These are phyloP conservation scores for Cyberlindnera mycetangii DNA, from an alignment of 805 yeast genomes.

Conservation along the genomic window DNA sequence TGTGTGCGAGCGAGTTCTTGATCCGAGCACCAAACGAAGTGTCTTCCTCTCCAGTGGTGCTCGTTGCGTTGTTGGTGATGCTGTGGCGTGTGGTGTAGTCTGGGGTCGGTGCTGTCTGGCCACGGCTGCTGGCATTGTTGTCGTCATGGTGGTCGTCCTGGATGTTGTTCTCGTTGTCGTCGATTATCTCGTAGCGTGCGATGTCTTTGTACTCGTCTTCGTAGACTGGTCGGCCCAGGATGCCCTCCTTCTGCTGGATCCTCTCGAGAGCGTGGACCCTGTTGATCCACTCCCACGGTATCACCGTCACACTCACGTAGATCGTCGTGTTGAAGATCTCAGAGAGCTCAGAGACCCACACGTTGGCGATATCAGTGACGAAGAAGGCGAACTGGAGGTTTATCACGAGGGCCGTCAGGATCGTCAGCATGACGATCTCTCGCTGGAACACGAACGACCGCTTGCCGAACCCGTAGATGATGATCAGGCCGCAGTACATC, in stretches of 20 bases:
- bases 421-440: constrained; percentile 51
- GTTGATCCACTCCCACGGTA: constrained; percentile 87
- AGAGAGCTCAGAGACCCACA: constrained; percentile 72
- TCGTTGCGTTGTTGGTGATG: background rate
- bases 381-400: constrained; percentile 66
- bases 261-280: constrained; percentile 56
- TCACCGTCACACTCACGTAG: constrained; percentile 66
- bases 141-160: constrained; percentile 6
- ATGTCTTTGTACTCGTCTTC: constrained; percentile 53
- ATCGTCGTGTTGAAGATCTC: constrained; percentile 72
- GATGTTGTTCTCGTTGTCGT: constrained; percentile 20
- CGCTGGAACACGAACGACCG: constrained; percentile 47
- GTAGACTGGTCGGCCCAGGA: constrained; percentile 70
- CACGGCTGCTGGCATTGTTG: background rate
- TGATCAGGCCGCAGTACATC: constrained; percentile 62
- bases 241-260: constrained; percentile 62
- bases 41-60: background rate
- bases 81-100: background rate
- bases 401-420: constrained; percentile 52
- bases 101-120: constrained; percentile 1
- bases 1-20: constrained; percentile 25
- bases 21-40: constrained; percentile 10
- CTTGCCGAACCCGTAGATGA: constrained; percentile 50
- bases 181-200: constrained; percentile 22
- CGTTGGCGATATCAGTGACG: constrained; percentile 70